A percentile compares a stretch with the other conserved stretches of the same genome.
Evolutionary conservation across 768 basidiomycete species (phyloP).

Genomic region (Tulasnella sp.): DNA sequence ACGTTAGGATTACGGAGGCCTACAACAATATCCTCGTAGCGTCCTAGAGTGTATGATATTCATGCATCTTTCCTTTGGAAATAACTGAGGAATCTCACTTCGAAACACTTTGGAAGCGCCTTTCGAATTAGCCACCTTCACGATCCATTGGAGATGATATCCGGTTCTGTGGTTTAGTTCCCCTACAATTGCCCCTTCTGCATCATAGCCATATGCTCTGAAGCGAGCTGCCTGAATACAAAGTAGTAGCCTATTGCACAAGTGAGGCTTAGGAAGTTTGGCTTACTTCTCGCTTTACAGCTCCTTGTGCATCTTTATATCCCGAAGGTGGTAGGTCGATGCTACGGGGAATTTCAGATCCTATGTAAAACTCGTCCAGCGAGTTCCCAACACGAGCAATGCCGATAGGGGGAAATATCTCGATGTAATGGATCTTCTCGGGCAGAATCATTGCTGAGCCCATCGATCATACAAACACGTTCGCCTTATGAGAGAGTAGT

Average conservation of each 20-base stretch:
- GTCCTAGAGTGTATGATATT: too few relatives aligned
- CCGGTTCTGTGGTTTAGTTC: slow-evolving; percentile 22
- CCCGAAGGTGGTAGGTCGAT: slow-evolving; percentile 14
- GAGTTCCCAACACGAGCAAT: slow-evolving; percentile 27
- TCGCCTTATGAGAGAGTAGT: too few relatives aligned
- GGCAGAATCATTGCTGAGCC: too few relatives aligned
- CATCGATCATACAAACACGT: too few relatives aligned
- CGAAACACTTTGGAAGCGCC: too few relatives aligned
- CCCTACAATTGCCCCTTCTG: slow-evolving; percentile 22
- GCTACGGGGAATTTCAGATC: slow-evolving; percentile 10
- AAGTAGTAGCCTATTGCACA: not conserved
- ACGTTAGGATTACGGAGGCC: slow-evolving; percentile 25
- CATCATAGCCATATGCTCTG: slow-evolving; percentile 26
- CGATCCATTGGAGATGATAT: slow-evolving; percentile 24
- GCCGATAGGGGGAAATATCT: slow-evolving; percentile 28
- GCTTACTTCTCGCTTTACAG: slow-evolving; percentile 17
- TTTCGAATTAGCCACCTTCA: slow-evolving; percentile 29
- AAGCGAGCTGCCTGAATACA: slow-evolving; percentile 25
- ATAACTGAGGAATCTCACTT: too few relatives aligned
- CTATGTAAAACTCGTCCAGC: slow-evolving; percentile 16
- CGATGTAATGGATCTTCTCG: slow-evolving; percentile 17
- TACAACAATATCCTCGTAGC: too few relatives aligned
- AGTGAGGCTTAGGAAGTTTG: slow-evolving; percentile 16
- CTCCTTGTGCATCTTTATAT: slow-evolving; percentile 19
- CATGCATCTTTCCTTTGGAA: too few relatives aligned